These are phyloP conservation scores for Acidomyces sp. DNA, from an alignment of 495 filamentous ascomycete genomes.

Conservation along the genomic window DNA sequence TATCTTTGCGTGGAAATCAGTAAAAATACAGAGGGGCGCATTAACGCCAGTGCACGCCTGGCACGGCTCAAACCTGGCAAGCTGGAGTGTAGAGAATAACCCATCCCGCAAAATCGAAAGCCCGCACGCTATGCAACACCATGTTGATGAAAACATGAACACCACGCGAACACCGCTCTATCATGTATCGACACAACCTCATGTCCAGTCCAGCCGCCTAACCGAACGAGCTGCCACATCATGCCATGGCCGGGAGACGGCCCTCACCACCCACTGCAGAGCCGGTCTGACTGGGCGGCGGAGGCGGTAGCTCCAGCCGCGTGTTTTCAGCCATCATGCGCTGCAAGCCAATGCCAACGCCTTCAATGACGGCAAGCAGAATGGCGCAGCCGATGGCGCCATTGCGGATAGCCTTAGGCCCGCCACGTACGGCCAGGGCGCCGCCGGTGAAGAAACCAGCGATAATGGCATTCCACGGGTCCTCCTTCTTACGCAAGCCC, in stretches of 20 bases:
- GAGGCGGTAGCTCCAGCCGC: slow-evolving; percentile 51
- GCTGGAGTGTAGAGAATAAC: too few relatives aligned
- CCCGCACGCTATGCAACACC: too few relatives aligned
- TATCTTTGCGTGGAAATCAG: too few relatives aligned
- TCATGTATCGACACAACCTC: too few relatives aligned
- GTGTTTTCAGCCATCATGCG: slow-evolving; percentile 90
- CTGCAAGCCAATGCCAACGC: slow-evolving; percentile 93
- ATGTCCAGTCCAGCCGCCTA: too few relatives aligned
- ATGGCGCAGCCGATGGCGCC: slow-evolving; percentile 91
- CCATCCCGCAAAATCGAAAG: too few relatives aligned
- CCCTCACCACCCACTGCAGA: slow-evolving; percentile 12
- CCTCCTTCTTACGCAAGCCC: slow-evolving; percentile 85
- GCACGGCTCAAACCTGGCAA: too few relatives aligned
- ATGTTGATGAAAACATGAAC: too few relatives aligned
- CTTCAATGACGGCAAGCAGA: slow-evolving; percentile 89
- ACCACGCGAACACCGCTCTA: too few relatives aligned
- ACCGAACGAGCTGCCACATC: too few relatives aligned
- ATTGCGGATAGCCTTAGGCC: slow-evolving; percentile 76
- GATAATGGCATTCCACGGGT: slow-evolving; percentile 90
- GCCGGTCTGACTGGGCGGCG: slow-evolving; percentile 19
- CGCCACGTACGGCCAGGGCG: slow-evolving; percentile 77
- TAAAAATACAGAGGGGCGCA: too few relatives aligned
- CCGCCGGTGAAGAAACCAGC: slow-evolving; percentile 97
- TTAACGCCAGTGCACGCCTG: too few relatives aligned
- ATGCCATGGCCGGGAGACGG: slow-evolving; percentile 4